Base-by-base conservation (phyloP, 2,329 filamentous ascomycete species). In the Nigrospora oryzae region DNA sequence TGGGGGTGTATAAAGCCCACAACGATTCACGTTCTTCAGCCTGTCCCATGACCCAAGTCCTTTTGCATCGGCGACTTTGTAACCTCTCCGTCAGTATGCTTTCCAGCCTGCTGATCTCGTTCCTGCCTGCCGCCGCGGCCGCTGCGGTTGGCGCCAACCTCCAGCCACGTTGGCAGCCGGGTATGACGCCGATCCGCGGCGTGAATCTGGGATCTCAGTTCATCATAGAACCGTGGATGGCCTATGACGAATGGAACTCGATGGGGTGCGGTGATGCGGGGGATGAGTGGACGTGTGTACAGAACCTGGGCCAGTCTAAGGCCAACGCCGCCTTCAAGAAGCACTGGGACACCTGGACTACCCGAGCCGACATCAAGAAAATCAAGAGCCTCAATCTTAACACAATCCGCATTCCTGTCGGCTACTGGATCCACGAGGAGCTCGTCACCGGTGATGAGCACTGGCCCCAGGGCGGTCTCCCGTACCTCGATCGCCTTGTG, bases 201-300 rank as follows among this genome's bases (percentile, higher is more conserved):
- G 71, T 76, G 28, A 74, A 75, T 49, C 60, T 75, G n/a, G 70
- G 72, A 17, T 68, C 68, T 2, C 63, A 67, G n/a, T 75, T 75
- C 52, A 60, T 74, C 44, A 56, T 73, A 35, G 72, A 75, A 55
- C 68, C 67, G n/a, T 75, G 71, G 72, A 69, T 75, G 60, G 63
- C 63, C 31, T 45, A 48, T 3, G 56, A 61, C 33, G 63, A 63
- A 44, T 75, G 71, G 69, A 56, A 45, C 13, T 53, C 51, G 12
- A 71, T 74, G 61, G 72, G 73, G n/a, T 75, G 72, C 48, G 60
- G 58, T 12, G 53, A 44, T 14, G 51, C 57, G 11, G 53, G 62
- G 5, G 67, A 68, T 36, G 71, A 74, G 54, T 74, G 70, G 54
- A 66, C 71, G 48, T 75, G 72, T 51, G 69, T 75, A 38, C 49